Percentiles rank a stretch among this genome's conserved stretches.
Evolutionary conservation across 2,329 filamentous ascomycete species (phyloP).

Genomic region (Magnaporthiopsis poae): DNA sequence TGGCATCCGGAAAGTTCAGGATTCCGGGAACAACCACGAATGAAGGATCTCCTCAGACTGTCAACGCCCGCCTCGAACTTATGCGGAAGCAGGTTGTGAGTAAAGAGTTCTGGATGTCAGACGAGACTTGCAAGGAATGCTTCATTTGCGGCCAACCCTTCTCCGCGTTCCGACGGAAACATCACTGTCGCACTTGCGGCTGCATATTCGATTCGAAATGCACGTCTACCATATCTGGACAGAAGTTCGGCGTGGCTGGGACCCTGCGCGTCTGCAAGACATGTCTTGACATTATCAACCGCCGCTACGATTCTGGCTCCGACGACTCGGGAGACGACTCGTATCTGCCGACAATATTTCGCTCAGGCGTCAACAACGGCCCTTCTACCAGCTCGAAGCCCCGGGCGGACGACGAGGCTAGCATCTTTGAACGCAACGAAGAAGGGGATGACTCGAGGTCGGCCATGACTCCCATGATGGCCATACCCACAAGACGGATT

Average conservation of each 20-base stretch:
- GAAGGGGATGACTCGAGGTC: conserved; percentile 40
- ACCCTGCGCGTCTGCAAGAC: conserved; percentile 84
- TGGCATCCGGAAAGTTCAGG: conserved; percentile 35
- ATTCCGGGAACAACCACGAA: conserved; percentile 49
- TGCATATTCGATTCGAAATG: conserved; percentile 98
- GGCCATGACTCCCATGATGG: conserved; percentile 61
- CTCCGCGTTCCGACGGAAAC: conserved; percentile 86
- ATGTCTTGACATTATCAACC: conserved; percentile 83
- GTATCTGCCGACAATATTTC: conserved; percentile 56
- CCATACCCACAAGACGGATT: conserved; percentile 54
- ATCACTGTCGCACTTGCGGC: conserved; percentile 92
- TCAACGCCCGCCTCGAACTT: conserved; percentile 54
- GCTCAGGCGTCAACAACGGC: conserved; percentile 35
- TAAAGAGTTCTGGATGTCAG: conserved; percentile 98
- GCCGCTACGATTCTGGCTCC: conserved; percentile 75
- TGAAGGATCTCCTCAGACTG: conserved; percentile 47
- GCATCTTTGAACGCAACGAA: conserved; percentile 31
- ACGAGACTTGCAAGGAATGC: conserved; percentile 95
- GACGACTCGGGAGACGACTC: conserved; percentile 76
- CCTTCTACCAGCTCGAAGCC: conserved; percentile 20
- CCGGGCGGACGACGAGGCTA: conserved; percentile 31
- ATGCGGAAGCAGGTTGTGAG: conserved; percentile 81
- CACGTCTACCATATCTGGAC: conserved; percentile 79
- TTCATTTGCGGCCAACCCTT: conserved; percentile 87
- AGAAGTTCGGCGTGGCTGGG: conserved; percentile 76